Evolutionary conservation across 306 rosid species (phyloP), one percentile per base, ranked within the genome.

Genomic region (Vicia faba): DNA sequence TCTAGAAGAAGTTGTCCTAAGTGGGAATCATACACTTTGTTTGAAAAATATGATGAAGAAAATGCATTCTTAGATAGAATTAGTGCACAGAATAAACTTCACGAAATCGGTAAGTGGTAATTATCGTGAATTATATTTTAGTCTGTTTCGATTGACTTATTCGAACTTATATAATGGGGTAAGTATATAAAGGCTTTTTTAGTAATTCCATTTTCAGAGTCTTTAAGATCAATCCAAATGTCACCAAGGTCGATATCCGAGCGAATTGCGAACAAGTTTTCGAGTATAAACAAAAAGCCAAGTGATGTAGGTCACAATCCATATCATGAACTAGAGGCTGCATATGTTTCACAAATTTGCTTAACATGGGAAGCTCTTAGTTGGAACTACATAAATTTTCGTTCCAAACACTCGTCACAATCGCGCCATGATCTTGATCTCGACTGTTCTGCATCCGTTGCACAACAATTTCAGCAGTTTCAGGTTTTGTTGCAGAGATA

Each of bases 281-380:
- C 86, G 29, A 76, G 61, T 26, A 65, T 29, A 4, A 88, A 81
- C 56, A 86, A 86, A 78, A 83, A 55, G 51, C 61, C 75, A 0
- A 49, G 41, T 4, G 85, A 84, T 25, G 51, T 64, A n/a, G 77
- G 79, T 6, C 81, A 74, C 13, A 91, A 91, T 77, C 97, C 92
- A 54, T 88, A 81, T 62, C 75, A 54, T 39, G 93, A 86, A 72
- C 72, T 91, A 51, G 97, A 91, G 71, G 89, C 83, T 14, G 93
- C 96, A 33, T 91, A 91, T 57, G 97, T 86, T 1, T 93, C 93
- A 15, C 93, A 91, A 66, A 84, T 91, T 55, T 91, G 93, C 75
- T 74, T 86, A 71, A 86, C 97, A 31, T 91, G 97, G 96, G 97
- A 91, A 75, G 97, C 97, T 5, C 86, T 91, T 7, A 88, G 84